Evolutionary conservation across 306 rosid species (phyloP).

Genomic region (Acacia crassicarpa): DNA sequence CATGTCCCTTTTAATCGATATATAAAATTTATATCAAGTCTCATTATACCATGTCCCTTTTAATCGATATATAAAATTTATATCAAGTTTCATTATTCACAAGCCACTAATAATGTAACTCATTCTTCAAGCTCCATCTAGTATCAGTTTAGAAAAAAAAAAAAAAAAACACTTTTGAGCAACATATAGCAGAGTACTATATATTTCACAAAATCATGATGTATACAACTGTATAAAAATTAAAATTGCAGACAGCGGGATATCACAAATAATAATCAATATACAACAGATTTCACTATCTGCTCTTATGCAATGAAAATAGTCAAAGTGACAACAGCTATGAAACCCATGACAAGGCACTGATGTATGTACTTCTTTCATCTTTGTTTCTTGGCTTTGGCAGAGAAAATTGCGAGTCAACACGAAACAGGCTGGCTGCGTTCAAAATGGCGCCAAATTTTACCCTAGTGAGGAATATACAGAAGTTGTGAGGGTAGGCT

Average conservation of each 20-base stretch:
- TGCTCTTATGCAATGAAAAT: slow-evolving; percentile 22
- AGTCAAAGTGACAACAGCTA: slow-evolving; percentile 17
- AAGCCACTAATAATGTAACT: not conserved
- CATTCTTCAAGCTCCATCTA: not conserved
- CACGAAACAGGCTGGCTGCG: slow-evolving; percentile 37
- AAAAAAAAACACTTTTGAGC: slow-evolving; percentile 31
- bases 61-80: not conserved
- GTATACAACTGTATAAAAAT: slow-evolving; percentile 47
- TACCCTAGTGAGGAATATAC: slow-evolving; percentile 50
- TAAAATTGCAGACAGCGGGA: slow-evolving; percentile 52
- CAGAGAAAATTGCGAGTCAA: slow-evolving; percentile 33
- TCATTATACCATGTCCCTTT: no score
- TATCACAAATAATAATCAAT: slow-evolving; percentile 43
- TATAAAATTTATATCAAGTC: not conserved
- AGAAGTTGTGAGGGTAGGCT: slow-evolving; percentile 39
- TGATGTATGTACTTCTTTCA: slow-evolving; percentile 26
- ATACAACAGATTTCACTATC: slow-evolving; percentile 56
- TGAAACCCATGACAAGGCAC: slow-evolving; percentile 38
- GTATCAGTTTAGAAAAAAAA: not conserved
- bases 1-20: not conserved
- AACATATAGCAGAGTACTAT: slow-evolving; percentile 18
- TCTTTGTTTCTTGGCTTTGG: slow-evolving; percentile 27
- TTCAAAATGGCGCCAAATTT: slow-evolving; percentile 47
- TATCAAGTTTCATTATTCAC: not conserved
- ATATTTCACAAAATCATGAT: slow-evolving; percentile 34